Base-by-base conservation (phyloP, 1,284 basidiomycete species). In the Earliella scabrosa region DNA sequence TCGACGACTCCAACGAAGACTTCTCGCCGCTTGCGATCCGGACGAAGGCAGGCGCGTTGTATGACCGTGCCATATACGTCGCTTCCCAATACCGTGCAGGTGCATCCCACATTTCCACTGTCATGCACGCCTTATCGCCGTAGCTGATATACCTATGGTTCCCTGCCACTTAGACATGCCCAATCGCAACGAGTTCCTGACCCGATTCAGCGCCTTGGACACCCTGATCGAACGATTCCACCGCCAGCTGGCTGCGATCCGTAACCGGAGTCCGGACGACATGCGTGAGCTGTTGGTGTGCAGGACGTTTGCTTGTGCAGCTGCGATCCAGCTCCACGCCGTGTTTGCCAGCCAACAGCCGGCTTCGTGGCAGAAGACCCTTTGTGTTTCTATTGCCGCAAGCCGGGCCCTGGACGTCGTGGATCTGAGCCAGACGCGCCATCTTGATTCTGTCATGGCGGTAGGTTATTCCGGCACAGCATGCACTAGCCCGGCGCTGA, bases 31-130 rank as follows among this genome's bases (percentile, higher is more conserved):
- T 68, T 6, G 69, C 72, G 2, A 53, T 73, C n/a, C 67, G 70
- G n/a, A 64, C 70, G 4, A 77, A 78, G 58, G 72, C 74, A 0
- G 66, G 71, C 2, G 64, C 73, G 13, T 52, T 77, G 1, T 65
- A 74, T 36, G 73, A 74, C 39, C 61, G 71, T 34, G 73, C 75
- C 3, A 63, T 68, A 8, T 56, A 63, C 40, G 27, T 66, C 20
- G 51, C 63, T 16, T 57, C 59, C 3, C 53, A 59, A 46, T 61
- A 53, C 18, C 47, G 58, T 9, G 36, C 36, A 18, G 57, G 60
- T 61, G 31, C 14, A 52, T 46, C 23, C 3, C 21, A 29, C 23
- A 2, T 11, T 32, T 27, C 26, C 21, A 21, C 18, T 1, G 24
- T 38, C 27, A 11, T 21, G 18, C 27, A 10, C 18, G 23, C n/a